Evolutionary conservation across 1,284 basidiomycete genomes (phyloP), one percentile per base, ranked within the genome.

Genomic region (Vanrija pseudolonga): DNA sequence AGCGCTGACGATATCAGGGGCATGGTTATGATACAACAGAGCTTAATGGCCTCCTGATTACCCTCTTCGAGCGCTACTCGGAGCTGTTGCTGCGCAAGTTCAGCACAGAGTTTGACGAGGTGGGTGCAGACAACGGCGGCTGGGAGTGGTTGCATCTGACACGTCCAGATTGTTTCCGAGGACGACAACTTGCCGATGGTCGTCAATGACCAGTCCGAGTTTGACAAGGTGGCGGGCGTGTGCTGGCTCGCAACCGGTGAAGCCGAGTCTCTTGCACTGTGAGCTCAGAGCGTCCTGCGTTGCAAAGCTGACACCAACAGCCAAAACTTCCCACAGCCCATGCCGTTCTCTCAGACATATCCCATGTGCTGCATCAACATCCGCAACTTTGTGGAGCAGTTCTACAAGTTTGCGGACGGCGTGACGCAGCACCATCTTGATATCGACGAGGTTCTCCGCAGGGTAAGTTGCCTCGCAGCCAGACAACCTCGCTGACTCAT

Each of bases 291-390:
- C 36, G 1, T 15, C 7, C 14, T 32, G 24, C 32, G 19, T 19
- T 6, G 12, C 41, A 24, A 17, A 9, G 44, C 63, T 57, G 46
- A 61, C 48, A 3, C 9, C 6, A 36, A n/a, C 56, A 94, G 91
- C 64, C 80, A 80, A 50, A 67, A 82, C 0, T 81, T 88, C 55
- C 93, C 94, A 2, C 80, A 89, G 53, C 82, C 82, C 17, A 81
- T 98, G 50, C 92, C 95, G 0, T 98, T 96, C 86, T 97, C 94
- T 1, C 89, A 91, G 70, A 89, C 90, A 0, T 98, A 97, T 73
- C 91, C 93, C 59, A 80, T 92, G 44, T 96, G 91, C 68, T 98
- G 95, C 72, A 89, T 92, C 80, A 90, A 97, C 85, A 92, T 98
- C 56, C 86, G 93, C 37, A 84, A 83, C 47, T 96, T 96, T 67